These are phyloP conservation scores for Plasmopara halstedii DNA, from an alignment of 352 stramenopile species.

Conservation along the genomic window DNA sequence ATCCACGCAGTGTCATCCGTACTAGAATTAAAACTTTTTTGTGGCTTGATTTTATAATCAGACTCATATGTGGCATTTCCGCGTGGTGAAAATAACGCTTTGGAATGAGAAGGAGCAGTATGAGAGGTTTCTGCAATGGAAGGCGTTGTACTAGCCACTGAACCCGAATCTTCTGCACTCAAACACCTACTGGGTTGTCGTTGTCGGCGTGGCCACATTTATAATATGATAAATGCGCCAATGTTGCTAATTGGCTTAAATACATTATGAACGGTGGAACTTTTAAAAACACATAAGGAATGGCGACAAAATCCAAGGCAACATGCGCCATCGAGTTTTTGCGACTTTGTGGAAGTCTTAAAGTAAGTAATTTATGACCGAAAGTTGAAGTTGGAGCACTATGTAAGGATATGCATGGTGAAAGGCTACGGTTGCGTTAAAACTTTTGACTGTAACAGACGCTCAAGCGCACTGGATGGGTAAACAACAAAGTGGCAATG, in stretches of 20 bases:
- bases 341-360: slow-evolving; percentile 66
- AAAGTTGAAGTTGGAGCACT: not conserved
- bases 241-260: slow-evolving; percentile 26
- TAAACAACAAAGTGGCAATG: slow-evolving; percentile 84
- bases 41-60: slow-evolving; percentile 2
- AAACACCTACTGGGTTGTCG: slow-evolving; percentile 1
- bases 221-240: slow-evolving; percentile 7
- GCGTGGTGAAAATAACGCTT: slow-evolving; percentile 9
- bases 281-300: slow-evolving; percentile 1
- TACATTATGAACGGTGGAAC: too few species aligned
- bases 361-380: slow-evolving; percentile 29
- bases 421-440: not conserved
- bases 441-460: too few species aligned
- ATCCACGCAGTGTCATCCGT: slow-evolving; percentile 29
- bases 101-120: not conserved
- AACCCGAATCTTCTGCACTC: not conserved
- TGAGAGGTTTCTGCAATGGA: not conserved
- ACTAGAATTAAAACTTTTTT: not conserved
- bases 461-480: slow-evolving; percentile 89
- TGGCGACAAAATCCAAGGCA: slow-evolving; percentile 52
- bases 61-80: slow-evolving; percentile 11
- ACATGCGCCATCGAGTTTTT: slow-evolving; percentile 73
- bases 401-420: not conserved
- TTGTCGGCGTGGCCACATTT: slow-evolving; percentile 39
- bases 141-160: not conserved